Evolutionary conservation across 208 protist species (phyloP).

Genomic region (Leishmania braziliensis): DNA sequence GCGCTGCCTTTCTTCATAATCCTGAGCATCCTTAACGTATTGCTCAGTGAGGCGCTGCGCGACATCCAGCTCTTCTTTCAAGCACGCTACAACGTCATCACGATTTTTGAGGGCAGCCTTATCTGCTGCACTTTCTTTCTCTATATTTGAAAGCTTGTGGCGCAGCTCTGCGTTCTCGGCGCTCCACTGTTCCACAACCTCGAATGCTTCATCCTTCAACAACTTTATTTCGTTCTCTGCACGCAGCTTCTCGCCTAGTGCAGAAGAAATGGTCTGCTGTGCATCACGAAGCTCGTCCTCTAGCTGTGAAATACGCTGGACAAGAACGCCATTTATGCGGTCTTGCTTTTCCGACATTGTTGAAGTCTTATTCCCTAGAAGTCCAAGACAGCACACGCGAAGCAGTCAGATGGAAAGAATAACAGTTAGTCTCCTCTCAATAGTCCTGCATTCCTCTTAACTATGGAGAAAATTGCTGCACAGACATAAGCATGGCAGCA

Average conservation of each 20-base stretch:
- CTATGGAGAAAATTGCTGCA: background rate
- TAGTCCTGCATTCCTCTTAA: background rate
- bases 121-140: conserved; percentile 8
- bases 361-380: background rate
- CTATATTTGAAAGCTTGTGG: conserved; percentile 19
- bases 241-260: conserved; percentile 37
- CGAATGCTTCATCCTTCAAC: conserved; percentile 66
- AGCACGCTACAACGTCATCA: conserved; percentile 19
- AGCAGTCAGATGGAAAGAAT: conserved; percentile 23
- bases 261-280: conserved; percentile 24
- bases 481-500: background rate
- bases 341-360: conserved; percentile 56
- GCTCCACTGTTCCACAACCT: conserved; percentile 78
- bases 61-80: conserved; percentile 32
- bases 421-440: background rate
- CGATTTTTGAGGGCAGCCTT: conserved; percentile 16
- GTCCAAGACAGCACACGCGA: background rate
- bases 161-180: conserved; percentile 52
- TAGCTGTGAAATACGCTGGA: conserved; percentile 72
- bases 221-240: conserved; percentile 51
- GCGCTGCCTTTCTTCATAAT: conserved; percentile 23
- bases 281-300: conserved; percentile 56
- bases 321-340: conserved; percentile 57
- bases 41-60: conserved; percentile 30
- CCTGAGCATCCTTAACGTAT: conserved; percentile 22